Conservation (phyloP, 768 basidiomycete species). For the Tylopilus plumbeoviolaceoides region DNA sequence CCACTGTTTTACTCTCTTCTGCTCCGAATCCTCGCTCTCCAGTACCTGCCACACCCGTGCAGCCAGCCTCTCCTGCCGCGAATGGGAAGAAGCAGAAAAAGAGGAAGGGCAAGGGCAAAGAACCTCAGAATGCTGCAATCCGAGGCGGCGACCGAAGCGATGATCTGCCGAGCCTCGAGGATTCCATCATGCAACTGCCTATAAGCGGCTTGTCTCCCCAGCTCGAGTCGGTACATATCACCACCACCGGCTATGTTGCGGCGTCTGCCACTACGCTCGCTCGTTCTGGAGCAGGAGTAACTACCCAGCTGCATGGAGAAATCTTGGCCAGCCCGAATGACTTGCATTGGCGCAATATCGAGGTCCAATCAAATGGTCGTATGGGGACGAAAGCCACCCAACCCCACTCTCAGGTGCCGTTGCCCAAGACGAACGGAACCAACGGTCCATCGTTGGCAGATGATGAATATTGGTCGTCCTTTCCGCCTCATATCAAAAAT, state of each 20-base stretch:
- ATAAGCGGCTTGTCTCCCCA: slow-evolving; percentile 41
- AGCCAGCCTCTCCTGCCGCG: slow-evolving; percentile 3
- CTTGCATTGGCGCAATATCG: slow-evolving; percentile 45
- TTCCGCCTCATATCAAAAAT: slow-evolving; percentile 64
- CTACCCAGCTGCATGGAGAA: slow-evolving; percentile 50
- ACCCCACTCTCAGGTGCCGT: slow-evolving; percentile 11
- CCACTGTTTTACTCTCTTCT: slow-evolving; percentile 5
- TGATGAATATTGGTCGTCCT: slow-evolving; percentile 66
- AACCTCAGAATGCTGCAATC: slow-evolving; percentile 9
- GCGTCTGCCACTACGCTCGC: slow-evolving; percentile 33
- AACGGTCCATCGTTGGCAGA: slow-evolving; percentile 34
- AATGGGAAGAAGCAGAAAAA: slow-evolving; percentile 43
- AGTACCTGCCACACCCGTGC: slow-evolving; percentile 6
- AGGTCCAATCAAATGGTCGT: slow-evolving; percentile 26
- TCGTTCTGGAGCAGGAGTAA: slow-evolving; percentile 29
- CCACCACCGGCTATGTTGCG: slow-evolving; percentile 43
- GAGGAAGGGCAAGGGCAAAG: slow-evolving; percentile 41
- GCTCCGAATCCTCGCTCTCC: slow-evolving; percentile 6
- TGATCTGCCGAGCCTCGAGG: slow-evolving; percentile 26
- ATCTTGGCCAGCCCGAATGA: slow-evolving; percentile 59
- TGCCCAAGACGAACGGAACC: slow-evolving; percentile 23
- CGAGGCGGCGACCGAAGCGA: slow-evolving; percentile 19
- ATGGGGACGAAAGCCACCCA: slow-evolving; percentile 24
- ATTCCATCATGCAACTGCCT: slow-evolving; percentile 13
- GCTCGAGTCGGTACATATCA: slow-evolving; percentile 45